Evolutionary conservation across 148 eudicot species (phyloP).

Genomic region (Cornus kousa): DNA sequence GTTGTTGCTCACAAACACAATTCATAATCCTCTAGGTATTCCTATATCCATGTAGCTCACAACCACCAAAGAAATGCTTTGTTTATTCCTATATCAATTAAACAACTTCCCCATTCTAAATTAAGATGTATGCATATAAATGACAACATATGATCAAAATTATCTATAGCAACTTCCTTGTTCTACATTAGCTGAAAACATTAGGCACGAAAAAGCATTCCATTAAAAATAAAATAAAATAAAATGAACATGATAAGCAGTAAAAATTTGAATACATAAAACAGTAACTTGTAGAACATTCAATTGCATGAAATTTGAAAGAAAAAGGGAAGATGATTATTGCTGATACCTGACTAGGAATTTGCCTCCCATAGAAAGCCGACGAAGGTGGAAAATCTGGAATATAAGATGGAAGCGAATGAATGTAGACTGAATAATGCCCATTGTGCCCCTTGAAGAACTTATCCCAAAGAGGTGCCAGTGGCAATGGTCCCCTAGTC

Average conservation of each 20-base stretch:
- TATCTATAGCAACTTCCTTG: not conserved
- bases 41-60: too few species aligned
- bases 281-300: not conserved
- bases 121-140: too few species aligned
- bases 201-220: too few species aligned
- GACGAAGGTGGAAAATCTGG: constrained; percentile 33
- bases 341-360: constrained; percentile 48
- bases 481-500: constrained; percentile 47
- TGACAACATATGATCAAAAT: not conserved
- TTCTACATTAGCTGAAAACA: too few species aligned
- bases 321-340: not conserved
- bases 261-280: not conserved
- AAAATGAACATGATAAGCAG: not conserved
- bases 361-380: constrained; percentile 44
- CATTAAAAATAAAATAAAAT: not conserved
- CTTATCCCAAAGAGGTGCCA: constrained; percentile 48
- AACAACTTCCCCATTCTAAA: too few species aligned
- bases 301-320: not conserved
- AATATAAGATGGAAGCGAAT: constrained; percentile 38
- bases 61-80: too few species aligned
- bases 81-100: too few species aligned
- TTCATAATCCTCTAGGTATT: too few species aligned
- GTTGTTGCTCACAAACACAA: too few species aligned
- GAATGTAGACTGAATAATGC: constrained; percentile 38
- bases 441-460: constrained; percentile 42